phyloP scores from a whole-genome alignment of 2,329 filamentous ascomycete species.

The Lecanicillium sp. region DNA sequence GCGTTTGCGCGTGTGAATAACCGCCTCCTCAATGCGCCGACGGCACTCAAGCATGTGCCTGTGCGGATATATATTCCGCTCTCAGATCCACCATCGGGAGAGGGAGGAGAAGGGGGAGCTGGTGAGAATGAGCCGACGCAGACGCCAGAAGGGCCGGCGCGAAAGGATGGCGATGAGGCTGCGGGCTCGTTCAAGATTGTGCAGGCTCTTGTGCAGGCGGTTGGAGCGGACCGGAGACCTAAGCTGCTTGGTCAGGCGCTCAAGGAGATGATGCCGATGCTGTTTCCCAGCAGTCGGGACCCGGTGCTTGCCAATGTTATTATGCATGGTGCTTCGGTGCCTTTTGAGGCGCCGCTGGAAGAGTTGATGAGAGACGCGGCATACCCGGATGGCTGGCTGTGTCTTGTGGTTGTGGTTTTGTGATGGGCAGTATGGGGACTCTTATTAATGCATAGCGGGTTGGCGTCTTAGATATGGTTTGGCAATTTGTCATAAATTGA shows the following conservation, averaged over 20 bases:
- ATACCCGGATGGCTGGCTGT: conserved; percentile 89
- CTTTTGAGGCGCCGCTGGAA: conserved; percentile 70
- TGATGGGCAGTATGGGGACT: conserved; percentile 14
- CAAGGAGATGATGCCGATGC: conserved; percentile 62
- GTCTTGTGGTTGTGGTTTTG: conserved; percentile 70
- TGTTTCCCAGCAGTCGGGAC: conserved; percentile 83
- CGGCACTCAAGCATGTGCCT: conserved; percentile 73
- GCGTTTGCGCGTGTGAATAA: conserved; percentile 68
- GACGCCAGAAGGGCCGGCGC: conserved; percentile 19
- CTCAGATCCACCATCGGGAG: conserved; percentile 37
- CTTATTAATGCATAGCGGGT: too few relatives aligned
- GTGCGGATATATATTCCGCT: conserved; percentile 78
- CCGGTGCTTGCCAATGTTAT: conserved; percentile 77
- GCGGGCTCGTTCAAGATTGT: conserved; percentile 59
- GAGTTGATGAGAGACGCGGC: conserved; percentile 75
- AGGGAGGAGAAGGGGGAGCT: conserved; percentile 18
- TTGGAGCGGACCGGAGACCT: conserved; percentile 25
- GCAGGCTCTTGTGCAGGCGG: conserved; percentile 61
- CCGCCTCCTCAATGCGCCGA: conserved; percentile 67
- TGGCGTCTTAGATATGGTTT: background rate
- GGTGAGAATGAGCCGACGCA: background rate
- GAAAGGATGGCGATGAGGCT: conserved; percentile 13
- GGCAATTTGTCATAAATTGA: background rate
- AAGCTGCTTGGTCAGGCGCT: conserved; percentile 66
- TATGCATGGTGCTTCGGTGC: conserved; percentile 76